A percentile compares a stretch with the other conserved stretches of the same genome.
phyloP scores from a whole-genome alignment of 352 stramenopile species.

The Globisporangium okanoganense region DNA sequence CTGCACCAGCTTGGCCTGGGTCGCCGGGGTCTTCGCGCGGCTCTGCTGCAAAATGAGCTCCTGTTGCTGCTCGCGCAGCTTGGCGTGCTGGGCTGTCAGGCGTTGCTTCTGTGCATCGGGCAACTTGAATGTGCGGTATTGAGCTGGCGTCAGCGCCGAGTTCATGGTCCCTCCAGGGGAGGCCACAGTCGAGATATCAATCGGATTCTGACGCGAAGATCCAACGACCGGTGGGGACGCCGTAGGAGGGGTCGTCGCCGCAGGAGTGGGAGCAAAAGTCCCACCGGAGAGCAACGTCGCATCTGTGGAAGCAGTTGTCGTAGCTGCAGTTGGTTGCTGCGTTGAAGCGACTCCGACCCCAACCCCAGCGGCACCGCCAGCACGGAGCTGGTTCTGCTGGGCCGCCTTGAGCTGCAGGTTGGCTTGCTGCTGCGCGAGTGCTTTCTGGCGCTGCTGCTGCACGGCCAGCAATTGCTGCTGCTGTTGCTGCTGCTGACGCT shows the following conservation, averaged over 20 bases:
- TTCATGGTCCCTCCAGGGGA: constrained; percentile 26
- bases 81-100: constrained; percentile 63
- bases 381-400: constrained; percentile 34
- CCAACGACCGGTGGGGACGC: constrained; percentile 25
- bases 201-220: constrained; percentile 38
- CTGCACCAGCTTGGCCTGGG: constrained; percentile 70
- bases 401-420: constrained; percentile 28
- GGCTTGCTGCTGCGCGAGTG: constrained; percentile 34
- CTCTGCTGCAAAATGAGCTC: constrained; percentile 75
- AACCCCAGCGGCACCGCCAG: not conserved
- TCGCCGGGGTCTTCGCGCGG: constrained; percentile 59
- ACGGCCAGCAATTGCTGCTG: constrained; percentile 33
- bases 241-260: constrained; percentile 1
- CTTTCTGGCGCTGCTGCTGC: constrained; percentile 29
- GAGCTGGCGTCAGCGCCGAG: constrained; percentile 51
- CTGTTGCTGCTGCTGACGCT: constrained; percentile 29
- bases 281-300: constrained; percentile 13
- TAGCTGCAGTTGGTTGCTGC: constrained; percentile 15
- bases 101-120: constrained; percentile 60
- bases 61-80: constrained; percentile 74
- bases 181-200: constrained; percentile 36
- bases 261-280: constrained; percentile 3
- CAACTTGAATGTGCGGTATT: constrained; percentile 77
- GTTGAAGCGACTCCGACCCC: constrained; percentile 6
- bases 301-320: constrained; percentile 13